These are phyloP conservation scores for Limnomonas spitsbergensis DNA, from an alignment of 139 green algal species.

Conservation along the genomic window DNA sequence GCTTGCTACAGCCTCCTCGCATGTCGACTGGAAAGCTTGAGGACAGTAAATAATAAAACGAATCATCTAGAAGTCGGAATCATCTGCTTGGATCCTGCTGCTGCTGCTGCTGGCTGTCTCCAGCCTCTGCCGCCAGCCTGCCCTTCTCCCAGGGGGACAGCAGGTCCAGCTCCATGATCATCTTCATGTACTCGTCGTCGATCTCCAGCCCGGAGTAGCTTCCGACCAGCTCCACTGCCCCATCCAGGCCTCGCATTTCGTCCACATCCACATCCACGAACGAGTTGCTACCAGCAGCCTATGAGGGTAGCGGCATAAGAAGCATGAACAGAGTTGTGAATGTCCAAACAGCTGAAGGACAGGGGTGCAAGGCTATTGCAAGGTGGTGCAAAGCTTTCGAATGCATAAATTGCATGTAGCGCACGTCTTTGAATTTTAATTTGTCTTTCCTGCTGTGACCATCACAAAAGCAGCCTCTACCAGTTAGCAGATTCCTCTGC, in stretches of 20 bases:
- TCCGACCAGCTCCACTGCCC: background rate
- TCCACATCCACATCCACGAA: background rate
- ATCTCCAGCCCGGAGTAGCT: conserved; percentile 4
- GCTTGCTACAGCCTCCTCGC: no score
- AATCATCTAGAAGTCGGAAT: no score
- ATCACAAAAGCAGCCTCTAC: no score
- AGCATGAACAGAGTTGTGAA: background rate
- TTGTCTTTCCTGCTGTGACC: no score
- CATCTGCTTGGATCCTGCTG: no score
- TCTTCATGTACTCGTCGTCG: conserved; percentile 15
- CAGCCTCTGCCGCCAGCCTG: background rate
- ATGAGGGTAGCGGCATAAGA: background rate
- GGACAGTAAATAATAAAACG: no score
- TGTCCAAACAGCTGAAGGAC: background rate
- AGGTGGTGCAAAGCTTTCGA: background rate
- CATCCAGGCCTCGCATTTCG: background rate
- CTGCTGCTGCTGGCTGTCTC: no score
- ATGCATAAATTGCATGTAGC: no score
- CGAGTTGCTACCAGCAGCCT: background rate
- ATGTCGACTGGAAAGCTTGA: no score
- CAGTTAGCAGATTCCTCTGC: no score
- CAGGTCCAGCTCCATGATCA: conserved; percentile 14
- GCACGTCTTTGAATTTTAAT: no score
- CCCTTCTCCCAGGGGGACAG: background rate
- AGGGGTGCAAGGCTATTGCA: background rate